These are phyloP conservation scores for Scutellaria minor DNA, from an alignment of 257 asterid species.

Conservation along the genomic window DNA sequence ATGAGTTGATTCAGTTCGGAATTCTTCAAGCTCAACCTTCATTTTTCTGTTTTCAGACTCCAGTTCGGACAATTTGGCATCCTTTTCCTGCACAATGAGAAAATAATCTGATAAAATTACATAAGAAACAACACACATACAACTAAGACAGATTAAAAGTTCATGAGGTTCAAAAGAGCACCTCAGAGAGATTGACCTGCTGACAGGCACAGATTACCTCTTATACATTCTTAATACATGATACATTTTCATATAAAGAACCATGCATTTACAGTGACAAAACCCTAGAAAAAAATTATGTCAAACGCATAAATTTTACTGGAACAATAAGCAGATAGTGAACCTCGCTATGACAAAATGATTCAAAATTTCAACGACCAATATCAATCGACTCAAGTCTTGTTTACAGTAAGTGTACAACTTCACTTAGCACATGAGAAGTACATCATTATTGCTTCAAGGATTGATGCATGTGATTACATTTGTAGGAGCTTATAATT, in stretches of 20 bases:
- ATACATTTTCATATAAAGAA: background rate
- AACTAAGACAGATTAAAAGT: conserved; percentile 9
- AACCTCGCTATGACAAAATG: background rate
- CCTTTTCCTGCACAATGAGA: conserved; percentile 75
- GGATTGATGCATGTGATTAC: too few relatives aligned
- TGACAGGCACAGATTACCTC: background rate
- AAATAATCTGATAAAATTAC: conserved; percentile 7
- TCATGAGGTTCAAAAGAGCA: conserved; percentile 25
- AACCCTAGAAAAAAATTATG: background rate
- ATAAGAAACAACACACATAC: conserved; percentile 20
- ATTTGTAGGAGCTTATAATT: too few relatives aligned
- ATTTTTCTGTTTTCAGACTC: conserved; percentile 96
- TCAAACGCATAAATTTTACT: conserved; percentile 13
- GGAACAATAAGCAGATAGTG: background rate
- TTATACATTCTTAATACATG: conserved; percentile 11
- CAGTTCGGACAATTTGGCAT: conserved; percentile 78
- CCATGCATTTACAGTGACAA: conserved; percentile 10
- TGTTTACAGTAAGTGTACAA: background rate
- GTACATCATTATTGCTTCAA: conserved; percentile 4
- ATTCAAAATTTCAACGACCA: conserved; percentile 20
- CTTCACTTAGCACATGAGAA: conserved; percentile 25
- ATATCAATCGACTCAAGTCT: conserved; percentile 4
- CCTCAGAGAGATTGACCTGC: conserved; percentile 12
- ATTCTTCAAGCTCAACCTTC: conserved; percentile 99
- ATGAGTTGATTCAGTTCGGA: conserved; percentile 93